Base-by-base conservation (phyloP, 495 filamentous ascomycete species). In the Oidiodendron maius region DNA sequence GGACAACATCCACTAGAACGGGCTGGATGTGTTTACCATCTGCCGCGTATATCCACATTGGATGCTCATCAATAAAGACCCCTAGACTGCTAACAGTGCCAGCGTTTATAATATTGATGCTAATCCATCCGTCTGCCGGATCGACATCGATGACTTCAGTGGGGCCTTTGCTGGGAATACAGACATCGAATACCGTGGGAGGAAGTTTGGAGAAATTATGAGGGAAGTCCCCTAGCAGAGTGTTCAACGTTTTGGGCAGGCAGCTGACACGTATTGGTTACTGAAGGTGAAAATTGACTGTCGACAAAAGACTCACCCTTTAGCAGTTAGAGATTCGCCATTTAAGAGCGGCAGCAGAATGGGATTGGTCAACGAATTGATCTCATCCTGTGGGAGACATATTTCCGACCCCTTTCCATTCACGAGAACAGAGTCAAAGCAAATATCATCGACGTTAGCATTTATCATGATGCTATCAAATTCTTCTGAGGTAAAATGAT, bases 341-440 rank as follows among this genome's bases (percentile, higher is more conserved):
- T 32, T 42, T 22, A 66, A 50, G 18, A 71, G 60, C 2, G 55
- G 26, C 0, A 44, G 38, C 11, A 62, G 67, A 1, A 64, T 67
- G 12, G 51, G 50, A 40, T 48, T 63, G 39, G 51, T 62, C 28
- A 70, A 65, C n/a, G 66, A 57, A 3, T 68, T 61, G 12, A 64
- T 17, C n/a, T 34, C 15, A 18, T 32, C 43, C 10, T 20, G 52
- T 0, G 64, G 52, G 23, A 63, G 67, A 52, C 75, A 78, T 38
- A 71, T 60, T 12, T 74, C 67, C 12, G 59, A 59, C 9, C 75
- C 76, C 34, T 69, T 67, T 12, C 75, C 75, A 50, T 80, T 77
- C 50, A 80, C 56, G 0, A 80, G 64, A 13, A 78, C 51, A 42
- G 63, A 69, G 42, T 77, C 72, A 26, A 67, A 63, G 51, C 62